Evolutionary conservation across 352 stramenopile genomes (phyloP).

Genomic region (Pythium graminicola): DNA sequence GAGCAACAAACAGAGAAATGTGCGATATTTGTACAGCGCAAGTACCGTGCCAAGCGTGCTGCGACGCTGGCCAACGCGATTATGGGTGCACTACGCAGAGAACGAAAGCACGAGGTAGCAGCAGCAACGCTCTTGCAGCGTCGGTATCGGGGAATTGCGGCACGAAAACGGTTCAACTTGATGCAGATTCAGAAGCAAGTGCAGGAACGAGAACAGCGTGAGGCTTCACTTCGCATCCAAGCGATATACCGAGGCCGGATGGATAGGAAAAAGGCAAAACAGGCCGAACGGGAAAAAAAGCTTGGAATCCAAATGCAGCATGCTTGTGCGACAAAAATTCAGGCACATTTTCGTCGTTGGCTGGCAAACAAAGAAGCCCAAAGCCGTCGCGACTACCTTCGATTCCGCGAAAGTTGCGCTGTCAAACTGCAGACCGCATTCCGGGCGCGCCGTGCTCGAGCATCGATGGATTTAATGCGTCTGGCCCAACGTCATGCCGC

Average conservation of each 20-base stretch:
- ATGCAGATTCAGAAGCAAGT: constrained; percentile 28
- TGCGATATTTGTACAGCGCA: constrained; percentile 44
- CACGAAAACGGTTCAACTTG: constrained; percentile 33
- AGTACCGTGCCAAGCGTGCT: constrained; percentile 47
- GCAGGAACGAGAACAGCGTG: constrained; percentile 26
- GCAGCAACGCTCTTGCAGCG: constrained; percentile 52
- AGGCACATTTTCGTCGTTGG: constrained; percentile 45
- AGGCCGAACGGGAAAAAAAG: constrained; percentile 28
- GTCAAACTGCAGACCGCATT: constrained; percentile 57
- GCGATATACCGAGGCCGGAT: constrained; percentile 44
- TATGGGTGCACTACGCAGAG: constrained; percentile 22
- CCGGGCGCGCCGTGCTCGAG: constrained; percentile 37
- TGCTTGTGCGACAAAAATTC: constrained; percentile 37
- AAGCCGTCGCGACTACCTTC: constrained; percentile 22
- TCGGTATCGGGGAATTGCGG: constrained; percentile 36
- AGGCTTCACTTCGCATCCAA: constrained; percentile 51
- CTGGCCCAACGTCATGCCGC: constrained; percentile 35
- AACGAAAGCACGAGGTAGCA: constrained; percentile 30
- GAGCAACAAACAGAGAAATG: constrained; percentile 43
- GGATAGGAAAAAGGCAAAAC: constrained; percentile 36
- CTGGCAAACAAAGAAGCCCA: constrained; percentile 28
- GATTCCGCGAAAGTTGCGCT: constrained; percentile 37
- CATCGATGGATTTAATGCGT: constrained; percentile 34
- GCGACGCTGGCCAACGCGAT: constrained; percentile 35
- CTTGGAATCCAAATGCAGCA: constrained; percentile 31